Evolutionary conservation across 192 early-diverging fungal species (phyloP).

Genomic region (Coemansia sp.): DNA sequence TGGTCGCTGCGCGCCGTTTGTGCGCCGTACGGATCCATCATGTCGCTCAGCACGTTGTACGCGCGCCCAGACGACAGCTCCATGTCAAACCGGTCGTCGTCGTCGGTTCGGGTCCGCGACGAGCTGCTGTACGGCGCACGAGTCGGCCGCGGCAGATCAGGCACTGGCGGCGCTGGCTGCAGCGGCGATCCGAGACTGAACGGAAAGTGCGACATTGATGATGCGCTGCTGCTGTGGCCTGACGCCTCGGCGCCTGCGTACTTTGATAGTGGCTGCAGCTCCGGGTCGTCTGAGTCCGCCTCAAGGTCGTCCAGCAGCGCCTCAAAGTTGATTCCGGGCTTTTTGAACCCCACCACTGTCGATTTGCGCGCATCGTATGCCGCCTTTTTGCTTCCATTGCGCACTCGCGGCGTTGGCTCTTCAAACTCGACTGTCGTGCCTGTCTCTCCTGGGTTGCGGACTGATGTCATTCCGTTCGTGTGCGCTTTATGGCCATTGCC

Average conservation of each 20-base stretch:
- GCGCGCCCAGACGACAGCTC: conserved; percentile 42
- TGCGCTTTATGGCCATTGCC: neutral
- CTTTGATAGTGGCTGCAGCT: conserved; percentile 11
- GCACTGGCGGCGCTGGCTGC: conserved; percentile 24
- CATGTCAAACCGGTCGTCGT: conserved; percentile 19
- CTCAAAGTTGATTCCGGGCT: conserved; percentile 52
- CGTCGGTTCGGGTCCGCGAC: conserved; percentile 2
- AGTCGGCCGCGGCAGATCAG: conserved; percentile 12
- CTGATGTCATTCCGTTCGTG: neutral
- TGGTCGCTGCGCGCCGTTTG: conserved; percentile 23
- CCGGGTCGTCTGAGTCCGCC: conserved; percentile 19
- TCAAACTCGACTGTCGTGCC: neutral
- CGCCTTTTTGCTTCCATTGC: conserved; percentile 13
- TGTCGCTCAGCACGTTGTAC: conserved; percentile 37
- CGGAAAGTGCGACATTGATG: conserved; percentile 14
- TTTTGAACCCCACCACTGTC: conserved; percentile 35
- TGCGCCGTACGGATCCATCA: conserved; percentile 46
- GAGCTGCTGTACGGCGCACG: conserved; percentile 13
- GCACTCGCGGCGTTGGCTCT: neutral
- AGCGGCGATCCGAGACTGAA: conserved; percentile 23
- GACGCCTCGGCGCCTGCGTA: neutral
- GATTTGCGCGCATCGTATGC: conserved; percentile 45
- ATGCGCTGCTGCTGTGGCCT: neutral
- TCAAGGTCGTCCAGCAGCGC: conserved; percentile 41
- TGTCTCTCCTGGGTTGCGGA: neutral